A percentile compares a stretch with the other conserved stretches of the same genome.
phyloP scores from a whole-genome alignment of 2,329 filamentous ascomycete species.

The Epicoccum sorghinum region DNA sequence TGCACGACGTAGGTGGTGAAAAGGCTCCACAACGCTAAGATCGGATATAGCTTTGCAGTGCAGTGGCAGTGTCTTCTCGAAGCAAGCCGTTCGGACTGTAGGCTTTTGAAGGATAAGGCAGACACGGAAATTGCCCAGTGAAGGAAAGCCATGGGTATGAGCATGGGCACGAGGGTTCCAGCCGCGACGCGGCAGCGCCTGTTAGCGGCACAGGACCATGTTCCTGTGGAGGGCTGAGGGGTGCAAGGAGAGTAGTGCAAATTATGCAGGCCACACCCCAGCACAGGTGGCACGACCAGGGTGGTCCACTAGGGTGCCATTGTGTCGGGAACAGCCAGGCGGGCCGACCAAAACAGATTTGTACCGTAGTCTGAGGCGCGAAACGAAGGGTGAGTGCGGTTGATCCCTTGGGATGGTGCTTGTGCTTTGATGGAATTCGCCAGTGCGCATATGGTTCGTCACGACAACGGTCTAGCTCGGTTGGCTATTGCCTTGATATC shows the following conservation, averaged over 20 bases:
- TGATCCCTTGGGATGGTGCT: slow-evolving; percentile 12
- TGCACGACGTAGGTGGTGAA: slow-evolving; percentile 28
- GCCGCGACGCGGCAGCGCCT: slow-evolving; percentile 45
- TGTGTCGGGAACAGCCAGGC: slow-evolving; percentile 41
- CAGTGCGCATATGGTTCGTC: slow-evolving; percentile 5
- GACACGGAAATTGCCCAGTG: slow-evolving; percentile 45
- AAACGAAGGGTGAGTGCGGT: slow-evolving; percentile 27
- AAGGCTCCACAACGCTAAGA: slow-evolving; percentile 30
- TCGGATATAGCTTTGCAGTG: slow-evolving; percentile 33
- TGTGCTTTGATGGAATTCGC: slow-evolving; percentile 10
- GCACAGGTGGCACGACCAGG: slow-evolving; percentile 24
- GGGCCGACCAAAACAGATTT: slow-evolving; percentile 44
- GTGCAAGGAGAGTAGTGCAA: slow-evolving; percentile 22
- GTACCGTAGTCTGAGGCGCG: slow-evolving; percentile 38
- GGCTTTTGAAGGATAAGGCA: slow-evolving; percentile 45
- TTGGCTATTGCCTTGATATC: not conserved
- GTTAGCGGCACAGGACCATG: slow-evolving; percentile 42
- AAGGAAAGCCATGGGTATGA: slow-evolving; percentile 30
- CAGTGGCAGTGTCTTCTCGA: slow-evolving; percentile 44
- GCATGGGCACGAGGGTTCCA: slow-evolving; percentile 27
- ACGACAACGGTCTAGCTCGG: not conserved
- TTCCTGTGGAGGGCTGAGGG: slow-evolving; percentile 34
- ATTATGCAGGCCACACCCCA: slow-evolving; percentile 23
- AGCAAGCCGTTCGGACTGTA: slow-evolving; percentile 33
- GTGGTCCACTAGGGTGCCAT: slow-evolving; percentile 25